Conservation (phyloP, 805 yeast species). For the Wickerhamomyces chaumierensis region DNA sequence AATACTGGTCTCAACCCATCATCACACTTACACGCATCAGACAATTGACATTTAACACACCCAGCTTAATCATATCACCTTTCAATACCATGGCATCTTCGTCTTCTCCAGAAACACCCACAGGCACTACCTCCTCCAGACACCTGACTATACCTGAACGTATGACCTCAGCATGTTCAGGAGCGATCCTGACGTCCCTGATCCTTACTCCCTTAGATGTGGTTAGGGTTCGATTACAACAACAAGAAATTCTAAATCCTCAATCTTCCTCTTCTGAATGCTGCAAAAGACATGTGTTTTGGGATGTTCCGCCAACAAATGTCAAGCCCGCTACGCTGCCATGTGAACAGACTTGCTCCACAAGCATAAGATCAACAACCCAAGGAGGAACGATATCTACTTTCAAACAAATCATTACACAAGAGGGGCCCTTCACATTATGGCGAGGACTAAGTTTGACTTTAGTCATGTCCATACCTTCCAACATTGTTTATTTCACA, state of each 20-base stretch:
- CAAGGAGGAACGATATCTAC: slow-evolving; percentile 52
- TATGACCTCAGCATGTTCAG: slow-evolving; percentile 71
- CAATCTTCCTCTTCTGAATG: slow-evolving; percentile 24
- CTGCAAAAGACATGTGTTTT: slow-evolving; percentile 26
- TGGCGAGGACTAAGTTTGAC: slow-evolving; percentile 88
- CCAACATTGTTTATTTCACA: slow-evolving; percentile 87
- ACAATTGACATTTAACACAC: no score
- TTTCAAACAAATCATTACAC: slow-evolving; percentile 45
- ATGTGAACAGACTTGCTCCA: slow-evolving; percentile 1
- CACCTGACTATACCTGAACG: slow-evolving; percentile 40
- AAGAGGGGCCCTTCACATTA: slow-evolving; percentile 68
- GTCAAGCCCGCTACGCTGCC: slow-evolving; percentile 5
- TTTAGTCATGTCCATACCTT: slow-evolving; percentile 80
- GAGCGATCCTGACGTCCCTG: slow-evolving; percentile 60
- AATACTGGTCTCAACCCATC: no score
- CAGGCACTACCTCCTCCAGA: background rate
- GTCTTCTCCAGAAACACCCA: no score
- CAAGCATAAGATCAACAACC: slow-evolving; percentile 19
- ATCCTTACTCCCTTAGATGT: slow-evolving; percentile 79
- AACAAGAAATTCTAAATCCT: slow-evolving; percentile 50
- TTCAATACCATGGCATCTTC: no score
- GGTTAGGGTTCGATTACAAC: slow-evolving; percentile 65
- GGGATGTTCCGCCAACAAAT: slow-evolving; percentile 15
- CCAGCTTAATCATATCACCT: no score
- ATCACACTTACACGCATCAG: no score